Base-by-base conservation (phyloP, 495 filamentous ascomycete genomes). In the Xylaria flabelliformis region DNA sequence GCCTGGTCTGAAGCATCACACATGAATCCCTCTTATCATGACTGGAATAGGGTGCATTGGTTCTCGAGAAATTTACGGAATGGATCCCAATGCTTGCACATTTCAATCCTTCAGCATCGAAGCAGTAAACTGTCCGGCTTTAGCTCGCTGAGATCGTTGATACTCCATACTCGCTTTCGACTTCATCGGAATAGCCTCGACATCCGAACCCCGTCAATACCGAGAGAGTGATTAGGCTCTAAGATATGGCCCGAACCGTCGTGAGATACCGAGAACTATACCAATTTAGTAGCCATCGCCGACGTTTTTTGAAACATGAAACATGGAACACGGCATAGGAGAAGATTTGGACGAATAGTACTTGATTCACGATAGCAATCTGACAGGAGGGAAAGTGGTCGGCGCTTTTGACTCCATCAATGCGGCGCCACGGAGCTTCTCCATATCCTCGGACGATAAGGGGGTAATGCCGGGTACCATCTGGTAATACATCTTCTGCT, bases 401-500 rank as follows among this genome's bases (percentile, higher is more conserved):
- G 41, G 21, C n/a, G 24, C 24, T 34, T 29, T 44, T 48, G 10
- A 39, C 56, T 51, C 26, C 32, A 50, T 50, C 26, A 21, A 61
- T 46, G 53, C 19, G 29, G 24, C 39, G 44, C 56, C 44, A 69
- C 68, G 59, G 68, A 41, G 44, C 58, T 50, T 51, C 68, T 66
- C 64, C 64, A 66, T 53, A 8, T 29, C 19, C 29, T 53, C 68
- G 68, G 68, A 70, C 56, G 46, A 70, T 26, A 70, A 67, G 46
- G 67, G 67, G 67, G 67, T 62, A 69, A 69, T 69, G 56, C 67
- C 67, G 67, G 34, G 41, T 61, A n/a, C 29, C 7, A 69, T 44
- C 55, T 5, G 34, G 24, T 34, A 48, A 34, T 24, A 1, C 21
- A 65, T 34, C 12, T 13, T 48, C 36, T 7, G n/a, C 44, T 17